Evolutionary conservation across 192 early-diverging fungal species (phyloP).

Genomic region (Martensiomyces pterosporus): DNA sequence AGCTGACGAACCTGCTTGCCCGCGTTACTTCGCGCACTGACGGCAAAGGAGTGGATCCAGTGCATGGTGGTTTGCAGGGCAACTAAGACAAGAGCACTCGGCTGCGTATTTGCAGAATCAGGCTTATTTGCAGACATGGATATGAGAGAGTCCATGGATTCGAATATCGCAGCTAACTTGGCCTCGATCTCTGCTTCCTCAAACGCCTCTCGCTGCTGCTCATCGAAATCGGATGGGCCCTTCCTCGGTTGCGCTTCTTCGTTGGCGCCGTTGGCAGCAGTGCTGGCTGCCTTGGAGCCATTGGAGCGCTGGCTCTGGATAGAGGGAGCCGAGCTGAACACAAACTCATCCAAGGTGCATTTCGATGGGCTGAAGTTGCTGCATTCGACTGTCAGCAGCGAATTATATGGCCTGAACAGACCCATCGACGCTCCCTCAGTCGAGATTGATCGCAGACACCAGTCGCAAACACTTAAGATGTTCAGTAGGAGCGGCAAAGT

Average conservation of each 20-base stretch:
- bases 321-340: slow-evolving; percentile 3
- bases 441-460: slow-evolving; percentile 3
- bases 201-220: slow-evolving; percentile 14
- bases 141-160: slow-evolving; percentile 1
- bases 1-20: slow-evolving; percentile 8
- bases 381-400: no score
- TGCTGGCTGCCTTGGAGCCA: slow-evolving; percentile 1
- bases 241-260: not conserved
- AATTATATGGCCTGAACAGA: slow-evolving; percentile 12
- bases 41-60: slow-evolving; percentile 20
- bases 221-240: not conserved
- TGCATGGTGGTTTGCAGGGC: slow-evolving; percentile 14
- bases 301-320: not conserved
- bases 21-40: slow-evolving; percentile 19
- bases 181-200: slow-evolving; percentile 20
- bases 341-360: slow-evolving; percentile 3
- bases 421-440: slow-evolving; percentile 15
- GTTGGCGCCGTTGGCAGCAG: no score
- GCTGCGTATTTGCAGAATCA: not conserved
- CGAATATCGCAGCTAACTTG: slow-evolving; percentile 15
- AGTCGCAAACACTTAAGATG: slow-evolving; percentile 7
- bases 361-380: not conserved
- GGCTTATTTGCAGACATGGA: not conserved
- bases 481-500: no score
- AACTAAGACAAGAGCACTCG: not conserved